A percentile compares a stretch with the other conserved stretches of the same genome.
Conservation (phyloP, 139 green algal genomes). For the Micractinium sp. region DNA sequence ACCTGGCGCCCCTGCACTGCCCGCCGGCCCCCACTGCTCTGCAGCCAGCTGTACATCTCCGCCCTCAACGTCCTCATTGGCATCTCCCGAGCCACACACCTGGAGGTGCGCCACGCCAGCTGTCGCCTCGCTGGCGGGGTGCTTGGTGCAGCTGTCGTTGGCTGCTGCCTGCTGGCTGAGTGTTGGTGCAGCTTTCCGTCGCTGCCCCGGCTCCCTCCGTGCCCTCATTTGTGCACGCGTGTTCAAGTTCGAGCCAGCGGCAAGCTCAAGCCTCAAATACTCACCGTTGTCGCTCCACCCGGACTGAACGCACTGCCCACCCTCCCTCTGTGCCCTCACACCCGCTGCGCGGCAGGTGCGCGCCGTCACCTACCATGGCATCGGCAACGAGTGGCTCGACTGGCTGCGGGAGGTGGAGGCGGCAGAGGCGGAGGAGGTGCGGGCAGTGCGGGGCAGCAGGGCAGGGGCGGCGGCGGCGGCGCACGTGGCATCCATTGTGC, state of each 20-base stretch:
- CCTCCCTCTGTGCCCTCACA: background rate
- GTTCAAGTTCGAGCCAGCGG: no score
- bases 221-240: background rate
- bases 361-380: slow-evolving; percentile 20
- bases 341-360: slow-evolving; percentile 1
- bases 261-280: no score
- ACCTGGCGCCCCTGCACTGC: background rate
- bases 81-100: background rate
- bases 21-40: background rate
- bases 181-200: background rate
- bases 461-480: background rate
- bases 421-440: background rate
- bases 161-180: no score
- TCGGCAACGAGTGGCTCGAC: slow-evolving; percentile 35
- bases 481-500: background rate
- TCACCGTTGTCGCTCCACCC: no score
- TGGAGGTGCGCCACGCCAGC: background rate
- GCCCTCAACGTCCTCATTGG: slow-evolving; percentile 28
- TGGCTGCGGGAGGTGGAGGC: slow-evolving; percentile 18
- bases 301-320: background rate
- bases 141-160: background rate
- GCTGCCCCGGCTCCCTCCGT: background rate
- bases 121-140: background rate
- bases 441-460: background rate
- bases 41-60: slow-evolving; percentile 28